phyloP scores from a whole-genome alignment of 2,329 filamentous ascomycete genomes.

The Cladosporium sp. region DNA sequence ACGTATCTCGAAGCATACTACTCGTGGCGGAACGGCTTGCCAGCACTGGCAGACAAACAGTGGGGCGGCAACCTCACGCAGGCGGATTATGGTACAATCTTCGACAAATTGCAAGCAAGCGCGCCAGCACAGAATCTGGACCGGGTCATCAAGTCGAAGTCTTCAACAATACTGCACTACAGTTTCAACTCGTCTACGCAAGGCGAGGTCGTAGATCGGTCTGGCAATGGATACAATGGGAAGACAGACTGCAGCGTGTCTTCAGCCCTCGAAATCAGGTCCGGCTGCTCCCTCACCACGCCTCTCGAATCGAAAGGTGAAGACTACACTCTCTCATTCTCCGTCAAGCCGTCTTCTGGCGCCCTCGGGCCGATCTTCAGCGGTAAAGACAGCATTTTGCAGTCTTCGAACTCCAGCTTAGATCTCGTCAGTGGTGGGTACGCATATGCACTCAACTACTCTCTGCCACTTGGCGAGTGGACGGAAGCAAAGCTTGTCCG shows the following conservation, averaged over 20 bases:
- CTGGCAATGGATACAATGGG: constrained; percentile 41
- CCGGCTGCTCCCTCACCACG: constrained; percentile 43
- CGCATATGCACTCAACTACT: constrained; percentile 39
- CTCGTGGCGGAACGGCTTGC: constrained; percentile 47
- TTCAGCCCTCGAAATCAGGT: constrained; percentile 17
- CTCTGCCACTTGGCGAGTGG: constrained; percentile 36
- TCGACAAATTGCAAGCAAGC: constrained; percentile 37
- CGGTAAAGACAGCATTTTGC: constrained; percentile 30
- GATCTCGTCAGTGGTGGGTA: constrained; percentile 38
- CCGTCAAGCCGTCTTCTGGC: constrained; percentile 41
- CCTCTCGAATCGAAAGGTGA: constrained; percentile 52
- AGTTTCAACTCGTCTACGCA: constrained; percentile 21
- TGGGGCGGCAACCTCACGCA: constrained; percentile 49
- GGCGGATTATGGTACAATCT: constrained; percentile 36
- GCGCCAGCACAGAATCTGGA: constrained; percentile 51
- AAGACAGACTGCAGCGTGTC: constrained; percentile 35
- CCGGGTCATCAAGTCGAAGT: constrained; percentile 35
- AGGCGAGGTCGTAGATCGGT: constrained; percentile 31
- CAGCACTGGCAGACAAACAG: constrained; percentile 50
- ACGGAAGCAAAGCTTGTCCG: constrained; percentile 34
- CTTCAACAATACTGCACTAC: constrained; percentile 36
- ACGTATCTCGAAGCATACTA: constrained; percentile 52
- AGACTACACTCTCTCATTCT: constrained; percentile 52
- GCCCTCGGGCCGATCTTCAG: constrained; percentile 41
- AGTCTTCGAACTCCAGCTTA: constrained; percentile 25